Base-by-base conservation (phyloP, 257 asterid species). In the Plantago elongata region DNA sequence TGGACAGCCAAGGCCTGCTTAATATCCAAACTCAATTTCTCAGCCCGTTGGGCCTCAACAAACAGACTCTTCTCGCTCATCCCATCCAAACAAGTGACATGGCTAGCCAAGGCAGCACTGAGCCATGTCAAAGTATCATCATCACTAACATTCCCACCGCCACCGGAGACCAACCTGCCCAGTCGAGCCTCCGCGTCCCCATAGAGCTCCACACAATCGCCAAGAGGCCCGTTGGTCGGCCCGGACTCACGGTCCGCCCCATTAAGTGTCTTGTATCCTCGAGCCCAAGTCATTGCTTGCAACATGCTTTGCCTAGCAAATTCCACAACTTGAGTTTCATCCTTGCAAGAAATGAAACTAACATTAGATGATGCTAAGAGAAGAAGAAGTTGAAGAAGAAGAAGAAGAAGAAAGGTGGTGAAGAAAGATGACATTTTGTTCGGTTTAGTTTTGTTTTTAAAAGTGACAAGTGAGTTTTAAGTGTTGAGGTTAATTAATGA, bases 31-130 rank as follows among this genome's bases (percentile, higher is more conserved):
- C 78, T 74, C 75, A 85, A 64, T 40, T 83, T 78, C 0, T 12
- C 67, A 51, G 80, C 76, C 74, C 34, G 51, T 29, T 58, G 69
- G 63, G 73, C 74, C 45, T 60, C 61, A 11, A 44, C 52, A 9
- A 45, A 2, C 57, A 29, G 44, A 13, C 79, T 69, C 52, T 14
- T 80, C 43, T 79, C 84, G 2, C 52, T 56, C 66, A 83, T 43
- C n/a, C 90, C 88, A 59, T 85, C 88, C 82, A 80, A 51, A 40
- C 95, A 89, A 68, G 83, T 77, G 27, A 16, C 44, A 40, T 89
- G 90, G 76, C 84, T 74, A 10, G 87, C 77, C 81, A 77, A 17
- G 13, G 86, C 84, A n/a, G 85, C 90, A 72, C 90, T 86, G 9
- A 89, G 66, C 96, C 96, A 83, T 10, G 87, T 78, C 37, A 74